Evolutionary conservation across 2,329 filamentous ascomycete genomes (phyloP).

Genomic region (Fusarium piperis): DNA sequence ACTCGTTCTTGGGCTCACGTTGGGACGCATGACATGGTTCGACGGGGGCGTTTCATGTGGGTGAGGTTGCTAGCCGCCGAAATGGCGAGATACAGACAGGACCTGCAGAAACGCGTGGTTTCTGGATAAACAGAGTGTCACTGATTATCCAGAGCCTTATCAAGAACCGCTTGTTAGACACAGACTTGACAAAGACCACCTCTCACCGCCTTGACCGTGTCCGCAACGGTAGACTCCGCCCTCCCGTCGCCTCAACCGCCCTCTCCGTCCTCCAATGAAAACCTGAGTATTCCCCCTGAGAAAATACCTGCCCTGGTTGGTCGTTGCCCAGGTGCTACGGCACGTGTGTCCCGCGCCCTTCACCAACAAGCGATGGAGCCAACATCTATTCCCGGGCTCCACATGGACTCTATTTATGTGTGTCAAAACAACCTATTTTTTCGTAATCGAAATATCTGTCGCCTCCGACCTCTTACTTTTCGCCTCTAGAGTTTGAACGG

Average conservation of each 20-base stretch:
- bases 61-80: neutral
- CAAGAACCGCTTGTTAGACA: neutral
- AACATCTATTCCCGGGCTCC: conserved; percentile 18
- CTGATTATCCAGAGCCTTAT: neutral
- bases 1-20: neutral
- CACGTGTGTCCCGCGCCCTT: conserved; percentile 1
- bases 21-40: neutral
- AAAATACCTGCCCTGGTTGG: neutral
- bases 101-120: neutral
- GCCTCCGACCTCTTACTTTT: neutral
- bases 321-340: conserved; percentile 18
- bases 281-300: conserved; percentile 4
- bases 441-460: conserved; percentile 27
- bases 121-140: neutral
- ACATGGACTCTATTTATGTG: conserved; percentile 20
- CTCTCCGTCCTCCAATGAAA: conserved; percentile 15
- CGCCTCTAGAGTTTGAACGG: neutral
- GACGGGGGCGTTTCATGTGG: neutral
- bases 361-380: conserved; percentile 4
- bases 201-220: neutral
- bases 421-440: conserved; percentile 33
- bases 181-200: neutral
- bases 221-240: neutral
- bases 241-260: neutral
- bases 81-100: neutral